Conservation (phyloP, 1,284 basidiomycete species). For the Kalmanozyma brasiliensis region DNA sequence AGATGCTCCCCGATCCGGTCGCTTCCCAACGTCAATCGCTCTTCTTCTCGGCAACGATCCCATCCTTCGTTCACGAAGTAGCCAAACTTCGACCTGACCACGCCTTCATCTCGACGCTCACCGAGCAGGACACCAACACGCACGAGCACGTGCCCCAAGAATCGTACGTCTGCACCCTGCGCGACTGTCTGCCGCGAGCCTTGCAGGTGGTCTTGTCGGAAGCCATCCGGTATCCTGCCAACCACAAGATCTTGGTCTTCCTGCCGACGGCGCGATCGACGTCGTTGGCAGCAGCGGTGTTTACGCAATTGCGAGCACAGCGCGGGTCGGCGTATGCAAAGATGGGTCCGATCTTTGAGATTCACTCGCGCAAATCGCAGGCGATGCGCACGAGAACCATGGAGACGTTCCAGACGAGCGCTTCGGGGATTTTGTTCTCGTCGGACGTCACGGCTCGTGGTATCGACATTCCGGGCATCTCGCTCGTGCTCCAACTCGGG, state of each 20-base stretch:
- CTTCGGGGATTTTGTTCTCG: constrained; percentile 78
- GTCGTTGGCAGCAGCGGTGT: constrained; percentile 71
- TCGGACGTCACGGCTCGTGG: constrained; percentile 92
- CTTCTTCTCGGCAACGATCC: constrained; percentile 71
- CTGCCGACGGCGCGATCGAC: constrained; percentile 78
- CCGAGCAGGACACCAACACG: constrained; percentile 75
- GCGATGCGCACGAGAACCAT: constrained; percentile 44
- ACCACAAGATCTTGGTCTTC: constrained; percentile 70
- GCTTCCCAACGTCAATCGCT: constrained; percentile 70
- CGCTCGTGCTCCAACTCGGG: constrained; percentile 74
- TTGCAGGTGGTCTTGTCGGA: constrained; percentile 69
- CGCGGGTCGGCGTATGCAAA: constrained; percentile 17
- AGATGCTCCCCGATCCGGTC: constrained; percentile 65
- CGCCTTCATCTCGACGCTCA: constrained; percentile 75
- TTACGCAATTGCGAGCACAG: constrained; percentile 27
- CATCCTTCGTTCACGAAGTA: constrained; percentile 68
- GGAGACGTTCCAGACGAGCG: constrained; percentile 71
- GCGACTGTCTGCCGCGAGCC: constrained; percentile 71
- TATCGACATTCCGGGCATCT: constrained; percentile 71
- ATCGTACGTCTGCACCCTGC: constrained; percentile 31
- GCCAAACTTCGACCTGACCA: constrained; percentile 69
- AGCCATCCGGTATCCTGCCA: constrained; percentile 47
- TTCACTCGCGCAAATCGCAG: constrained; percentile 57
- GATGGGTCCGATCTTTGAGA: constrained; percentile 44
- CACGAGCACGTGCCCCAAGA: constrained; percentile 76